Evolutionary conservation across 192 early-diverging fungal species (phyloP), one percentile per base, ranked within the genome.

Genomic region (Kickxella alabastrina): DNA sequence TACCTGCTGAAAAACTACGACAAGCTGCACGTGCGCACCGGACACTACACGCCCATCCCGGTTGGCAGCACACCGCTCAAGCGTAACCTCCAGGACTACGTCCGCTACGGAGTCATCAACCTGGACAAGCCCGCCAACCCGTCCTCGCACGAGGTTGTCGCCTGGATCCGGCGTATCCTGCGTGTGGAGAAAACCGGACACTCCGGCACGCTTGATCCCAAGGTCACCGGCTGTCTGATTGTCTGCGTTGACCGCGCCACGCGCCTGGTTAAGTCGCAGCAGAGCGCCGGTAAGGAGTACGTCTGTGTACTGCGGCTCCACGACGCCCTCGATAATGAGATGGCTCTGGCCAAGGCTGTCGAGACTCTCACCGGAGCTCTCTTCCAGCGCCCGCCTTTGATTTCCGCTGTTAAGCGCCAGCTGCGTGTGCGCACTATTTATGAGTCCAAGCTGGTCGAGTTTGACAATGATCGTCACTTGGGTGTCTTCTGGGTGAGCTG

Each of bases 121-220:
- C 82, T 99, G 55, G 96, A 99, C 82, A 99, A 99, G 81, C 96
- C 96, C 27, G 86, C 96, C 26, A 99, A 99, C 81, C 96, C 96
- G 45, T 97, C 94, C 45, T 99, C 96, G 40, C 96, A 99, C 82
- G 96, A 99, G 78, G 96, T 99, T 19, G 96, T 99, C 44, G 96
- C 96, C 48, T 99, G 96, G 96, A 93, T 99, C 70, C 85, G 92
- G 31, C 88, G 94, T 52, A 99, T 99, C 51, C 83, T 99, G 43
- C 85, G 90, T 48, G 92, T 92, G 21, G 93, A 99, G 61, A 99
- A 99, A 71, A 99, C 96, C 39, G 96, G 96, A 23, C 96, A 99
- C 83, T 88, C 85, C 64, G 96, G 96, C 38, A 99, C 96, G 8
- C 85, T 99, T 6, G 96, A 99, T 80, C 96, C 96, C 49, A 99